Percentiles rank a stretch among this genome's conserved stretches.
phyloP scores from a whole-genome alignment of 1,284 basidiomycete species.

The Stygiomarasmius scandens region DNA sequence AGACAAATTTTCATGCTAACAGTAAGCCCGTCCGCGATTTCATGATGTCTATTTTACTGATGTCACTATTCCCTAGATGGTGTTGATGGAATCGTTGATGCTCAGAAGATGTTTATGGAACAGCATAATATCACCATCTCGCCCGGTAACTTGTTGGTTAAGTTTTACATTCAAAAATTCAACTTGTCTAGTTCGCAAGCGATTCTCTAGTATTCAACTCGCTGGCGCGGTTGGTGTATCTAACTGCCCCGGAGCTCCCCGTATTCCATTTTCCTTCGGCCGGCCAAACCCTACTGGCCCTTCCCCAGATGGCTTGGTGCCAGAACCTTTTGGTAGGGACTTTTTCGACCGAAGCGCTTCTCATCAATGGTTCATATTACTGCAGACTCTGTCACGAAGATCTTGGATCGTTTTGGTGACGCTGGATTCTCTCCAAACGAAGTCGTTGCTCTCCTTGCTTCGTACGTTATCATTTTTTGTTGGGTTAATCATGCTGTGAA shows the following conservation, averaged over 20 bases:
- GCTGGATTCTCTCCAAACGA: conserved; percentile 42
- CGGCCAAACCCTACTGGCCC: conserved; percentile 33
- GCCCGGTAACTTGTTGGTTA: conserved; percentile 38
- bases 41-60: background rate
- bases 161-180: no score
- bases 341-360: no score
- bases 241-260: conserved; percentile 46
- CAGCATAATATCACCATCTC: conserved; percentile 33
- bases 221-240: conserved; percentile 39
- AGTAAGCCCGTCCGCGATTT: background rate
- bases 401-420: conserved; percentile 42
- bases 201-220: conserved; percentile 37
- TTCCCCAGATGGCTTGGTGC: conserved; percentile 39
- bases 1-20: conserved; percentile 37
- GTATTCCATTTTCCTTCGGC: conserved; percentile 41
- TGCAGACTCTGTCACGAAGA: conserved; percentile 39
- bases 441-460: conserved; percentile 44
- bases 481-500: no score
- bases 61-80: conserved; percentile 24
- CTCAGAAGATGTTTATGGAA: conserved; percentile 33
- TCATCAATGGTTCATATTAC: no score
- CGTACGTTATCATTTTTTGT: conserved; percentile 20
- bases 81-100: conserved; percentile 38
- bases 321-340: conserved; percentile 44
- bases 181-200: background rate